Conservation (phyloP, 202 grass and related monocot species). For the Bolboschoenoplectus hybrid region DNA sequence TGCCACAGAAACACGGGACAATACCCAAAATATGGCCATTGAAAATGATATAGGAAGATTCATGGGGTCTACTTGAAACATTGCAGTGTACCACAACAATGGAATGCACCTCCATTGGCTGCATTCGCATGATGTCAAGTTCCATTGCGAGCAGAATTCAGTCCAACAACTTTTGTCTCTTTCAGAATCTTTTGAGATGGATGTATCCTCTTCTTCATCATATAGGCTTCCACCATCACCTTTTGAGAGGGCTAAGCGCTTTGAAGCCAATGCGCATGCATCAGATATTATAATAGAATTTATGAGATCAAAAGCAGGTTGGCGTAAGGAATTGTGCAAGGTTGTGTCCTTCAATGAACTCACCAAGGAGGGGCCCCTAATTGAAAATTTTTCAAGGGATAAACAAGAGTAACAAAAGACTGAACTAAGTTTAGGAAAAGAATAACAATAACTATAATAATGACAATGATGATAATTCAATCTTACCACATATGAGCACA, state of each 20-base stretch:
- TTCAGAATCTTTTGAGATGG: conserved; percentile 54
- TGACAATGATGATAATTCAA: conserved; percentile 35
- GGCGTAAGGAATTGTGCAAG: conserved; percentile 84
- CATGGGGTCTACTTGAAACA: conserved; percentile 75
- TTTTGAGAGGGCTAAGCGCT: conserved; percentile 48
- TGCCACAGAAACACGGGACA: conserved; percentile 80
- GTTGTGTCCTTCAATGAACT: conserved; percentile 76
- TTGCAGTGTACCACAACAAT: conserved; percentile 78
- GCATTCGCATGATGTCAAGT: conserved; percentile 72
- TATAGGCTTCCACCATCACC: conserved; percentile 47
- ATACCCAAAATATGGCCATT: conserved; percentile 84
- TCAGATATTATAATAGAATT: conserved; percentile 90
- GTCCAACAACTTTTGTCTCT: conserved; percentile 77
- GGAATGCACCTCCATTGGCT: conserved; percentile 88
- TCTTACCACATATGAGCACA: conserved; percentile 99
- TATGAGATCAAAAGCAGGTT: conserved; percentile 96
- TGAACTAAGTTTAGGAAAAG: conserved; percentile 8
- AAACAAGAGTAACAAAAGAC: conserved; percentile 38
- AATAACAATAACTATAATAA: conserved; percentile 11
- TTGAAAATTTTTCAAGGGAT: conserved; percentile 47
- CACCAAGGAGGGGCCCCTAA: conserved; percentile 90
- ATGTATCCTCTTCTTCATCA: conserved; percentile 64
- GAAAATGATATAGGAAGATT: conserved; percentile 85
- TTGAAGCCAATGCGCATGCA: conserved; percentile 90
- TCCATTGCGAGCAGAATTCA: conserved; percentile 73